Evolutionary conservation across 2,329 filamentous ascomycete genomes (phyloP), one percentile per base, ranked within the genome.

Genomic region (Colletotrichum kahawae): DNA sequence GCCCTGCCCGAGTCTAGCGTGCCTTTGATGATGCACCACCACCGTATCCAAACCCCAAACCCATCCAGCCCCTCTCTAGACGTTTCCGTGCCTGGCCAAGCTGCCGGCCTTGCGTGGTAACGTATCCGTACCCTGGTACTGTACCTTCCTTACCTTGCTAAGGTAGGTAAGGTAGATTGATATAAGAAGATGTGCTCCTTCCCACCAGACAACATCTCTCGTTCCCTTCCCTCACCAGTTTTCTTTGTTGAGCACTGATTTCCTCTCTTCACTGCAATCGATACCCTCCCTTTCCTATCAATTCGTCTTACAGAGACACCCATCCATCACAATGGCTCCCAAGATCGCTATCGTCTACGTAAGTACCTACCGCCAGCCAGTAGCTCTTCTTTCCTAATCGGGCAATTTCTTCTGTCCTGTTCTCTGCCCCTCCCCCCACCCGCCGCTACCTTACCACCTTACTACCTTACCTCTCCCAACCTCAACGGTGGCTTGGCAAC

Each of bases 261-360:
- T 29, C 54, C 12, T 56, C 24, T 27, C 43, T 51, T 13, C 14
- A 16, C 3, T 14, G 10, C 21, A 43, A n/a, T 69, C 43, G n/a
- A 43, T 63, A 69, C 56, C 56, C 54, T 24, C 36, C 16, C 29
- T 10, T 14, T 64, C n/a, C 48, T 62, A 24, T 54, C 24, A 54
- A 69, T 34, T 34, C 31, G 56, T 34, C 74, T 63, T 51, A 75
- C 27, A 38, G 68, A 66, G 76, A 63, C 21, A 24, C 78, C 38
- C 34, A 75, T 71, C 77, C 72, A 77, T 82, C 88, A 90, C 81
- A 82, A 97, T 98, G 95, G 95, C 94, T 87, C 94, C 95, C 85
- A 97, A 95, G 89, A 91, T 98, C 83, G 95, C 95, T 81, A 97
- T 98, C 87, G 92, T 98, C 84, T 97, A 92, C 85, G 94, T 96